Conservation (phyloP, 2,329 filamentous ascomycete genomes). For the Alternaria sp. region DNA sequence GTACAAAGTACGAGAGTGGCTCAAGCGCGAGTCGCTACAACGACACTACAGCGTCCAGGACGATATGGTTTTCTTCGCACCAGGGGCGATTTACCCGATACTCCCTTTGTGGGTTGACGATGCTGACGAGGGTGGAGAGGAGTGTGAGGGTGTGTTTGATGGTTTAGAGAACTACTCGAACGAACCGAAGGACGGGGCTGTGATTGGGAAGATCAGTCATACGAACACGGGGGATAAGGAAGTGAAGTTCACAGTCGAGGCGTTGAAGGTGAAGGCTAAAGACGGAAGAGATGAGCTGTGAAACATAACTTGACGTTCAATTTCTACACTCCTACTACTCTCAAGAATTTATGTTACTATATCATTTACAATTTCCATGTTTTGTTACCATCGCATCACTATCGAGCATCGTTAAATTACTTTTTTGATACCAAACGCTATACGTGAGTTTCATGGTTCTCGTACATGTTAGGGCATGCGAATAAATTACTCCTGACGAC, state of each 20-base stretch:
- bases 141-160: slow-evolving; percentile 53
- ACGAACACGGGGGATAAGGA: slow-evolving; percentile 35
- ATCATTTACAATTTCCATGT: too few species aligned
- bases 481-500: not conserved
- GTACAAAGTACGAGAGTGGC: slow-evolving; percentile 55
- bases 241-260: slow-evolving; percentile 44
- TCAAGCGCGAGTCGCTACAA: slow-evolving; percentile 56
- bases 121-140: slow-evolving; percentile 41
- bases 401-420: not conserved
- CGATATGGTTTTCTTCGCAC: slow-evolving; percentile 61
- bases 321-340: not conserved
- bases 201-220: slow-evolving; percentile 41
- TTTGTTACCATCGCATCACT: not conserved
- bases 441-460: not conserved
- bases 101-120: slow-evolving; percentile 61
- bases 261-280: slow-evolving; percentile 33
- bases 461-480: too few species aligned
- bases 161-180: slow-evolving; percentile 43
- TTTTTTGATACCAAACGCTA: not conserved
- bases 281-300: slow-evolving; percentile 39
- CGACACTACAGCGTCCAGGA: slow-evolving; percentile 52
- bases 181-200: slow-evolving; percentile 39
- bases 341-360: not conserved
- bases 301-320: not conserved
- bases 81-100: slow-evolving; percentile 60